Evolutionary conservation across 2,329 filamentous ascomycete species (phyloP).

Genomic region (Xylaria sp.): DNA sequence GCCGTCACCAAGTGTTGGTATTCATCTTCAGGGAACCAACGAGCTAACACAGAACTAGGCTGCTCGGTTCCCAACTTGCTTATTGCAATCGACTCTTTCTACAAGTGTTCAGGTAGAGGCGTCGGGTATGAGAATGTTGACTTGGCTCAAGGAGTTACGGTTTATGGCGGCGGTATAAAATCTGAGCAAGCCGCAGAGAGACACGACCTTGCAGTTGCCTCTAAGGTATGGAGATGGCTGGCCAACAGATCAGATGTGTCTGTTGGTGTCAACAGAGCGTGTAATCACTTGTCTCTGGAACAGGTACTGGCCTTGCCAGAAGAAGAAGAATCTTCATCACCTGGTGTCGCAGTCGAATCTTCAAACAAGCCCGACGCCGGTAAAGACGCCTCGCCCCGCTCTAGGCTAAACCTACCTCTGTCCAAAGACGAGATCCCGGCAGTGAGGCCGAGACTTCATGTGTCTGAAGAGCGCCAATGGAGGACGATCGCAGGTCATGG

Average conservation of each 20-base stretch:
- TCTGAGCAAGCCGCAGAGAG: slow-evolving; percentile 16
- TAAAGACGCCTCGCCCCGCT: background rate
- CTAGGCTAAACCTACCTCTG: background rate
- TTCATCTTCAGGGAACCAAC: background rate
- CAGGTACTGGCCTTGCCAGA: slow-evolving; percentile 48
- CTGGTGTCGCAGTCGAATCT: background rate
- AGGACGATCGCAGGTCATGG: slow-evolving; percentile 63
- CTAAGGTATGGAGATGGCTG: slow-evolving; percentile 51
- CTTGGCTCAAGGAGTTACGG: background rate
- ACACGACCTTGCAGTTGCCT: slow-evolving; percentile 44
- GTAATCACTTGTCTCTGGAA: slow-evolving; percentile 47
- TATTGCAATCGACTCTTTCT: slow-evolving; percentile 38
- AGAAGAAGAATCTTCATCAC: slow-evolving; percentile 28
- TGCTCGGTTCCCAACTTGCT: slow-evolving; percentile 38
- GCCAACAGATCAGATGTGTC: slow-evolving; percentile 48
- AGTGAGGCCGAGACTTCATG: slow-evolving; percentile 47
- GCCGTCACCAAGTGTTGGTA: background rate
- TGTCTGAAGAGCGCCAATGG: slow-evolving; percentile 64
- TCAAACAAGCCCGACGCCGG: background rate
- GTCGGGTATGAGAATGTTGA: background rate
- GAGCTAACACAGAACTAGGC: slow-evolving; percentile 34
- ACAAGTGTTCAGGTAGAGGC: slow-evolving; percentile 8
- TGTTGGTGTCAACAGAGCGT: slow-evolving; percentile 44
- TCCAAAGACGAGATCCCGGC: slow-evolving; percentile 3
- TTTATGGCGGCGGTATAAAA: background rate